A percentile compares a stretch with the other conserved stretches of the same genome.
Evolutionary conservation across 306 rosid species (phyloP).

Genomic region (Purshia tridentata): DNA sequence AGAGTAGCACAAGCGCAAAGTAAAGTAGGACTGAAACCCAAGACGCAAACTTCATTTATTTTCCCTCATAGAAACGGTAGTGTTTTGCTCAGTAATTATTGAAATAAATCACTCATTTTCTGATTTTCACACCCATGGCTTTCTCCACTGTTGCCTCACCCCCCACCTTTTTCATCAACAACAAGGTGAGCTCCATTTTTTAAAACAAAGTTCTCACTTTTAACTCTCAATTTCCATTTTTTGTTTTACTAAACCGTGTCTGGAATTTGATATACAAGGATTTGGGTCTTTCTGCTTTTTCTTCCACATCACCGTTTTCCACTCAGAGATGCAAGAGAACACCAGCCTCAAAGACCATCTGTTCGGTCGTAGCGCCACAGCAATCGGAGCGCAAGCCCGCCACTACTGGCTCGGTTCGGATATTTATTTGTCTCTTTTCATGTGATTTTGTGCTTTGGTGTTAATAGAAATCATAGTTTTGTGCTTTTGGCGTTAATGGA

Average conservation of each 20-base stretch:
- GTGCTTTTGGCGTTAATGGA: constrained; percentile 16
- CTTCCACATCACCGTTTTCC: constrained; percentile 36
- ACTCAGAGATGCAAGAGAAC: constrained; percentile 43
- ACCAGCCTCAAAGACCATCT: constrained; percentile 42
- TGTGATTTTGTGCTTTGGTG: neutral
- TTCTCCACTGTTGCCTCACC: constrained; percentile 50
- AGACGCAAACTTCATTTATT: too few species aligned
- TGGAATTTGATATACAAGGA: constrained; percentile 38
- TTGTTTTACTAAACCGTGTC: neutral
- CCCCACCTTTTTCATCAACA: constrained; percentile 37
- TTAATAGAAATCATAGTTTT: neutral
- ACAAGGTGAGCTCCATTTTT: constrained; percentile 39
- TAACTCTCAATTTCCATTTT: neutral
- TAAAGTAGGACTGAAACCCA: too few species aligned
- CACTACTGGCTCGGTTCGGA: constrained; percentile 55
- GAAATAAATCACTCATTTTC: neutral
- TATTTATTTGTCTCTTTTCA: neutral
- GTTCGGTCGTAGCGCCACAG: constrained; percentile 68
- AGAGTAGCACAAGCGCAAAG: neutral
- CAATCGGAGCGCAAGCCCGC: constrained; percentile 75
- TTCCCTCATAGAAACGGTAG: too few species aligned
- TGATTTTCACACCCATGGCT: constrained; percentile 45
- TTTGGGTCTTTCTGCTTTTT: constrained; percentile 40
- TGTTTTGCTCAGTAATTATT: neutral
- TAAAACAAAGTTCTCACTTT: neutral